Percentiles rank a stretch among this genome's conserved stretches.
Evolutionary conservation across 2,329 filamentous ascomycete species (phyloP).

Genomic region (Cyphellophora attinorum): DNA sequence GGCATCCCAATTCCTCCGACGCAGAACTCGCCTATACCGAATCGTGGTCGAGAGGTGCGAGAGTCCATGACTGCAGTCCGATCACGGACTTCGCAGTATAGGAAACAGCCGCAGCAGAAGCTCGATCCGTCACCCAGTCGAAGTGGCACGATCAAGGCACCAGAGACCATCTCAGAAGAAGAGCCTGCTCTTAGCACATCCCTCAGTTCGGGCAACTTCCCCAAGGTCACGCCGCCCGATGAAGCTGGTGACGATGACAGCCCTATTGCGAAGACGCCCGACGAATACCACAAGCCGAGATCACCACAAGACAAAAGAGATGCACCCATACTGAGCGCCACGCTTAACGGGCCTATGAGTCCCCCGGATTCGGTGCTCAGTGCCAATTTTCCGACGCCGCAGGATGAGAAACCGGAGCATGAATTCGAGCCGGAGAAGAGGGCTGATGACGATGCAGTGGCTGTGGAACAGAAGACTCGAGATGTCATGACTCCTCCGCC

Average conservation of each 20-base stretch:
- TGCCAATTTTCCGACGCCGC: slow-evolving; percentile 13
- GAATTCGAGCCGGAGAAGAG: not conserved
- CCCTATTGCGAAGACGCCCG: slow-evolving; percentile 49
- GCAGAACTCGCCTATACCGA: slow-evolving; percentile 74
- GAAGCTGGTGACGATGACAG: slow-evolving; percentile 29
- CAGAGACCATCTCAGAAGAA: slow-evolving; percentile 55
- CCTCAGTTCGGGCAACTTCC: slow-evolving; percentile 12
- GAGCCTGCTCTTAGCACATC: not conserved
- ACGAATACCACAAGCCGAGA: slow-evolving; percentile 49
- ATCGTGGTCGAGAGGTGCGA: slow-evolving; percentile 74
- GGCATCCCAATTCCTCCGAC: slow-evolving; percentile 70
- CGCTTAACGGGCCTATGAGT: slow-evolving; percentile 48
- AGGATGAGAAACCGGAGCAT: not conserved
- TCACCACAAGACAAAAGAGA: slow-evolving; percentile 24
- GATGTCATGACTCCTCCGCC: slow-evolving; percentile 27
- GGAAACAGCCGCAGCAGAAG: slow-evolving; percentile 39
- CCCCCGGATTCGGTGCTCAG: slow-evolving; percentile 22
- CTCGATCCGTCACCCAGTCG: slow-evolving; percentile 56
- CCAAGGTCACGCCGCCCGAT: slow-evolving; percentile 26
- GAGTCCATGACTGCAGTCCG: slow-evolving; percentile 73
- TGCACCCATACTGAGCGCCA: slow-evolving; percentile 41
- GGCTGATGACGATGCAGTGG: not conserved
- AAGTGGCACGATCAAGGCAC: slow-evolving; percentile 27
- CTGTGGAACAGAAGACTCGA: slow-evolving; percentile 1
- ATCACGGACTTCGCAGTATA: slow-evolving; percentile 47